Evolutionary conservation across 257 asterid genomes (phyloP), one percentile per base, ranked within the genome.

Genomic region (Gentiana dahurica): DNA sequence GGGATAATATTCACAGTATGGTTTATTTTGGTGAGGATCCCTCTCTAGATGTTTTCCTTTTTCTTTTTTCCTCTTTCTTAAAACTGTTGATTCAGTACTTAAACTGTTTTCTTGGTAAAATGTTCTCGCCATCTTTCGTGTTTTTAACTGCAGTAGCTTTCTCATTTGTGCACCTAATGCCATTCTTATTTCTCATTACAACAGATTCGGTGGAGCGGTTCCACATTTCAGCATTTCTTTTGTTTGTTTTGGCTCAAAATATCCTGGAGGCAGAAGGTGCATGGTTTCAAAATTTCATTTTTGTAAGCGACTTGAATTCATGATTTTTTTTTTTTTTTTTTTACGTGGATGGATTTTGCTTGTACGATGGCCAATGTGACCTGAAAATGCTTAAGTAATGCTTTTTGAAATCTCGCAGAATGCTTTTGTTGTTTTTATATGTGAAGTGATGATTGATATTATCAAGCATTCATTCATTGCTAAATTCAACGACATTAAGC

Each of bases 181-280:
- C 36, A 54, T 6, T 24, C 8, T 51, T 43, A 11, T 44, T 6
- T 62, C 6, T 62, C 37, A 39, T 53, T 39, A 55, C 95, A 92
- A 55, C 95, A 92, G 97, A 92, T 86, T 80, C 95, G 34, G 76
- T 92, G 49, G 99, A 92, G 77, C 80, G 99, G 74, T 92, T 92
- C 84, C 99, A 92, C 68, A 88, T 92, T 64, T 77, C 81, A 13
- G 95, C 97, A 65, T 92, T 88, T 73, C 72, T 92, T 68, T 69
- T 92, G 75, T 88, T 86, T 75, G 97, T 92, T 78, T 80, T 92
- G 68, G 99, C 97, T 73, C 97, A 92, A 69, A 92, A 88, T 64
- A 81, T 92, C 65, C 84, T 73, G 53, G 99, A 92, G 72, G 95
- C 95, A 32, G 97, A 88, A 75, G 97, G 95, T 55, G 85, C 95